Percentiles rank a stretch among this genome's conserved stretches.
Evolutionary conservation across 306 rosid genomes (phyloP).

Genomic region (Rosa multiflora): DNA sequence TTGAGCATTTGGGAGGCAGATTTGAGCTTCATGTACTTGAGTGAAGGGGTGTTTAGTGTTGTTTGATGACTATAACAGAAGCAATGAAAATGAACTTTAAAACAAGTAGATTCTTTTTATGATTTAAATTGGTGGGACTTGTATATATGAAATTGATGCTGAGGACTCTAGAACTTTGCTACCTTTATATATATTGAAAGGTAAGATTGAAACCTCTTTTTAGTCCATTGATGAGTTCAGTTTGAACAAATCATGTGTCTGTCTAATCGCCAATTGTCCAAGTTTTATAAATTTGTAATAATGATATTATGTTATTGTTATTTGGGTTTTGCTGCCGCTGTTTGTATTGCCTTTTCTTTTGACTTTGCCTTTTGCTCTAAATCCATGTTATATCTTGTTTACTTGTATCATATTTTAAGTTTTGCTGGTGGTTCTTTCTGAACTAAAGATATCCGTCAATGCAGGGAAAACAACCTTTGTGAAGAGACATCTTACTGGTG

Average conservation of each 20-base stretch:
- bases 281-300: neutral
- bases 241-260: neutral
- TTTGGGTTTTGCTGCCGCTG: neutral
- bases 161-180: neutral
- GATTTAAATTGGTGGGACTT: neutral
- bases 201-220: neutral
- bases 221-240: neutral
- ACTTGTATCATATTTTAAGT: neutral
- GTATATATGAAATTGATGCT: neutral
- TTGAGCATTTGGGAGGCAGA: neutral
- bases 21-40: neutral
- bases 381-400: no score
- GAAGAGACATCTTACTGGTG: conserved; percentile 78
- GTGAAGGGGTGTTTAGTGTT: neutral
- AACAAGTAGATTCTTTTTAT: neutral
- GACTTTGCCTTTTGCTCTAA: neutral
- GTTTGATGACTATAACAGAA: no score
- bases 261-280: neutral
- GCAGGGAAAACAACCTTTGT: conserved; percentile 83
- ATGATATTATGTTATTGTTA: neutral
- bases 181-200: neutral
- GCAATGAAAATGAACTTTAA: neutral
- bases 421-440: neutral
- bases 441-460: neutral
- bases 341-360: neutral